Percentiles rank a stretch among this genome's conserved stretches.
phyloP scores from a whole-genome alignment of 2,329 filamentous ascomycete species.

The Stachybotrys elegans region DNA sequence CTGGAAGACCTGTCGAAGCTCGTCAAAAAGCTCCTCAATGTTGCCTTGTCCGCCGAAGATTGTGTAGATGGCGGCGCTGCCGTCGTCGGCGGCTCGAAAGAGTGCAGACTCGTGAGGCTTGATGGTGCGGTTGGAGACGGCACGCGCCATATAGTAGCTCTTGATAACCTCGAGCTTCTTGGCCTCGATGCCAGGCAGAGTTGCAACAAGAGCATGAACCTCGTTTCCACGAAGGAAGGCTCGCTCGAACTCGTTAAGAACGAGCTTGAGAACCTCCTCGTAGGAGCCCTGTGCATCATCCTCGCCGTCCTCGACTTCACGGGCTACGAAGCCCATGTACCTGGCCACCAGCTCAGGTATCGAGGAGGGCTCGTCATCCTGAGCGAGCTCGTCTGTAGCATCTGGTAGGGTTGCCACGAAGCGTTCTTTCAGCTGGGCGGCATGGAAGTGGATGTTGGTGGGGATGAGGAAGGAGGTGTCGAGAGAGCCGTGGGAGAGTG shows the following conservation, averaged over 20 bases:
- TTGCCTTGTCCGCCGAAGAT: slow-evolving; percentile 98
- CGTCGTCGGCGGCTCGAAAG: slow-evolving; percentile 80
- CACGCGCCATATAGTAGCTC: slow-evolving; percentile 86
- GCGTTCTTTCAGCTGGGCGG: slow-evolving; percentile 85
- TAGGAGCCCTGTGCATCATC: slow-evolving; percentile 85
- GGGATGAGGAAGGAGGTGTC: slow-evolving; percentile 95
- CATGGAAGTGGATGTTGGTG: slow-evolving; percentile 92
- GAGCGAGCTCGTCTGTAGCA: slow-evolving; percentile 93
- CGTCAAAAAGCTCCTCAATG: slow-evolving; percentile 99
- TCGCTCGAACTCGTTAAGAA: slow-evolving; percentile 94
- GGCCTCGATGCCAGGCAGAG: slow-evolving; percentile 80
- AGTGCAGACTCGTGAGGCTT: slow-evolving; percentile 92
- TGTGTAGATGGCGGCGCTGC: slow-evolving; percentile 79
- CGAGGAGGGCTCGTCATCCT: slow-evolving; percentile 98
- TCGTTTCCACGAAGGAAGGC: slow-evolving; percentile 94
- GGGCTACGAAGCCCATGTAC: slow-evolving; percentile 86
- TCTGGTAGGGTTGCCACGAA: slow-evolving; percentile 81
- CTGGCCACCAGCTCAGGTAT: slow-evolving; percentile 86
- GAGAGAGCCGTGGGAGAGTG: slow-evolving; percentile 87
- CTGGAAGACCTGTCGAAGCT: slow-evolving; percentile 83
- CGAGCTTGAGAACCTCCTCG: slow-evolving; percentile 85
- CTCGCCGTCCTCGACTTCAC: slow-evolving; percentile 87
- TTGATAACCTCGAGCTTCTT: slow-evolving; percentile 90
- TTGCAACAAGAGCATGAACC: slow-evolving; percentile 82
- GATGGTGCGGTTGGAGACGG: slow-evolving; percentile 78